Evolutionary conservation across 1,284 basidiomycete species (phyloP).

Genomic region (Volvariella surrecta): DNA sequence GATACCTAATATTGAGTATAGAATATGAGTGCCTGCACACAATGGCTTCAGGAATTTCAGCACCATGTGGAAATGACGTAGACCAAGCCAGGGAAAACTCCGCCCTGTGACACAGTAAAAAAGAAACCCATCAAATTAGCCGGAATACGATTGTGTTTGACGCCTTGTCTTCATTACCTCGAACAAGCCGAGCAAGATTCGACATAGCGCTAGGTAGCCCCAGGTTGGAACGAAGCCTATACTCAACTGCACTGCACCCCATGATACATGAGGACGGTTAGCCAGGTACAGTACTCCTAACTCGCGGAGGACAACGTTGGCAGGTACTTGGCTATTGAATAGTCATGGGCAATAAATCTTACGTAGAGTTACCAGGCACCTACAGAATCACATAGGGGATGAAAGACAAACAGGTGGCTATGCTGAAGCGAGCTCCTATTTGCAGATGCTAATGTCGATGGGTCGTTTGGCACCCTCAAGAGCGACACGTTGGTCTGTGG

Average conservation of each 20-base stretch:
- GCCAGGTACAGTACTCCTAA: slow-evolving; percentile 21
- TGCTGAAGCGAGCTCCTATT: slow-evolving; percentile 24
- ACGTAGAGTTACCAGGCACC: slow-evolving; percentile 4
- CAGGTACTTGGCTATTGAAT: slow-evolving; percentile 20
- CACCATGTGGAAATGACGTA: slow-evolving; percentile 34
- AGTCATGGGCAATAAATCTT: slow-evolving; percentile 1
- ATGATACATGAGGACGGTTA: slow-evolving; percentile 19
- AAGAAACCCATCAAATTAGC: slow-evolving; percentile 4
- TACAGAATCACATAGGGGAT: slow-evolving; percentile 28
- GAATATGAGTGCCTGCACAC: slow-evolving; percentile 4
- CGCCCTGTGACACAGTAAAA: slow-evolving; percentile 22
- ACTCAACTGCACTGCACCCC: slow-evolving; percentile 20
- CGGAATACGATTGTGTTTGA: neutral
- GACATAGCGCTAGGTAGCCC: slow-evolving; percentile 15
- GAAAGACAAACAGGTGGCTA: slow-evolving; percentile 28
- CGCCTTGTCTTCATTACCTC: slow-evolving; percentile 14
- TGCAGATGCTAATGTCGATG: slow-evolving; percentile 19
- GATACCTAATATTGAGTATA: slow-evolving; percentile 24
- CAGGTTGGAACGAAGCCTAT: slow-evolving; percentile 18
- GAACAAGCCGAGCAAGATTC: slow-evolving; percentile 17
- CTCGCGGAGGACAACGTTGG: slow-evolving; percentile 19
- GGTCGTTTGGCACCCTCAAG: too few species aligned
- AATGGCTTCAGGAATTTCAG: neutral
- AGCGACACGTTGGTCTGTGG: too few species aligned
- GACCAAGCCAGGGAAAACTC: slow-evolving; percentile 31